phyloP scores from a whole-genome alignment of 768 basidiomycete genomes.

The Boletus edulis region DNA sequence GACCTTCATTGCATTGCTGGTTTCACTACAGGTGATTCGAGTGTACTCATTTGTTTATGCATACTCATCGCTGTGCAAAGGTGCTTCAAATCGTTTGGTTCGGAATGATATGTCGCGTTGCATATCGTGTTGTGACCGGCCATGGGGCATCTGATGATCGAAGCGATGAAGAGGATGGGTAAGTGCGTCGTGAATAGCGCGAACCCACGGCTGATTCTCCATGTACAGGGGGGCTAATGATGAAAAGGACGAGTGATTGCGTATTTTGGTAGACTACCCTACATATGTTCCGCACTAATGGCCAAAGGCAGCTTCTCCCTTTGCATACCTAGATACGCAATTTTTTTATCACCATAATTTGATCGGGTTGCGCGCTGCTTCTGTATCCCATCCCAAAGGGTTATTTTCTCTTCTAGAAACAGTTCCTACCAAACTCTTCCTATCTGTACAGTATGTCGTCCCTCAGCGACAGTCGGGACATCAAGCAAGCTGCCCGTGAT shows the following conservation, averaged over 20 bases:
- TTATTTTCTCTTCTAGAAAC: slow-evolving; percentile 26
- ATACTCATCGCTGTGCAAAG: slow-evolving; percentile 35
- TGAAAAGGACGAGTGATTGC: slow-evolving; percentile 26
- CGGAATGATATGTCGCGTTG: slow-evolving; percentile 77
- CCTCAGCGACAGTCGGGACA: slow-evolving; percentile 80
- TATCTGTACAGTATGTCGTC: slow-evolving; percentile 58
- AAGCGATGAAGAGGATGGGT: slow-evolving; percentile 78
- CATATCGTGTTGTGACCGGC: slow-evolving; percentile 75
- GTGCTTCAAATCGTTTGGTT: slow-evolving; percentile 84
- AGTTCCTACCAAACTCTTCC: slow-evolving; percentile 8
- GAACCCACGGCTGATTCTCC: slow-evolving; percentile 9
- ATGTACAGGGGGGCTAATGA: slow-evolving; percentile 16
- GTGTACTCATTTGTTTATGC: too few relatives aligned
- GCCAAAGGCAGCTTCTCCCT: slow-evolving; percentile 9
- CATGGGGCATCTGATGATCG: slow-evolving; percentile 78
- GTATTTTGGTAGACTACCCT: slow-evolving; percentile 24
- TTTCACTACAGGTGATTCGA: slow-evolving; percentile 55
- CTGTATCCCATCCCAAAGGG: neutral
- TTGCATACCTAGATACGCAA: slow-evolving; percentile 27
- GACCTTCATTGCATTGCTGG: slow-evolving; percentile 54
- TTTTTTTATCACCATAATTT: slow-evolving; percentile 28
- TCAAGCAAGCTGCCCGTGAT: slow-evolving; percentile 83
- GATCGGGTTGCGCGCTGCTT: neutral
- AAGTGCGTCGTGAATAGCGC: slow-evolving; percentile 16
- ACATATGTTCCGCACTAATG: slow-evolving; percentile 24